These are phyloP conservation scores for Colletotrichum tanaceti DNA, from an alignment of 2,329 filamentous ascomycete species.

Conservation along the genomic window DNA sequence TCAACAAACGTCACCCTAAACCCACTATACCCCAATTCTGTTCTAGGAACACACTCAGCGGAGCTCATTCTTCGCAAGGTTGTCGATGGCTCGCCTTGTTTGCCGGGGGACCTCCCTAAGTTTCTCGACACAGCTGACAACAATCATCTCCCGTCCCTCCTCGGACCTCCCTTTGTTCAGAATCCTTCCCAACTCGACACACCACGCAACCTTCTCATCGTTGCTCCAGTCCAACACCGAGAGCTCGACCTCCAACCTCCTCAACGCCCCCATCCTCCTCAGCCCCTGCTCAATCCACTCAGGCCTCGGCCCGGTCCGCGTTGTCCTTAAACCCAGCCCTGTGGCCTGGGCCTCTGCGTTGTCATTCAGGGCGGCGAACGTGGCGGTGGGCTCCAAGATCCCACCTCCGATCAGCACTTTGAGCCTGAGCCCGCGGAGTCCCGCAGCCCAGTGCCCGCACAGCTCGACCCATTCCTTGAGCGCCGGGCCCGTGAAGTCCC, in stretches of 20 bases:
- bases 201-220: constrained; percentile 52
- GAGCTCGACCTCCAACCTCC: constrained; percentile 57
- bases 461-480: constrained; percentile 52
- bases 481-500: constrained; percentile 50
- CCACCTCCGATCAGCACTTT: constrained; percentile 50
- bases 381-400: constrained; percentile 38
- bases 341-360: constrained; percentile 43
- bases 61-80: constrained; percentile 2
- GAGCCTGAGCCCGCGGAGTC: constrained; percentile 54
- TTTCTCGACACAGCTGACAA: constrained; percentile 46
- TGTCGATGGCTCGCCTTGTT: constrained; percentile 11
- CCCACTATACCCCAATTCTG: not conserved
- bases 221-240: constrained; percentile 48
- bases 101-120: constrained; percentile 26
- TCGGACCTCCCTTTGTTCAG: constrained; percentile 43
- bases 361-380: constrained; percentile 31
- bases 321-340: not conserved
- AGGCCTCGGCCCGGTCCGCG: constrained; percentile 36
- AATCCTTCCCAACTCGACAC: constrained; percentile 46
- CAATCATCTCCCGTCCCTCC: constrained; percentile 35
- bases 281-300: constrained; percentile 52
- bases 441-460: constrained; percentile 50
- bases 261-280: constrained; percentile 47
- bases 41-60: not conserved
- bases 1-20: not conserved